phyloP scores from a whole-genome alignment of 257 asterid genomes.

The Fraxinus pennsylvanica region DNA sequence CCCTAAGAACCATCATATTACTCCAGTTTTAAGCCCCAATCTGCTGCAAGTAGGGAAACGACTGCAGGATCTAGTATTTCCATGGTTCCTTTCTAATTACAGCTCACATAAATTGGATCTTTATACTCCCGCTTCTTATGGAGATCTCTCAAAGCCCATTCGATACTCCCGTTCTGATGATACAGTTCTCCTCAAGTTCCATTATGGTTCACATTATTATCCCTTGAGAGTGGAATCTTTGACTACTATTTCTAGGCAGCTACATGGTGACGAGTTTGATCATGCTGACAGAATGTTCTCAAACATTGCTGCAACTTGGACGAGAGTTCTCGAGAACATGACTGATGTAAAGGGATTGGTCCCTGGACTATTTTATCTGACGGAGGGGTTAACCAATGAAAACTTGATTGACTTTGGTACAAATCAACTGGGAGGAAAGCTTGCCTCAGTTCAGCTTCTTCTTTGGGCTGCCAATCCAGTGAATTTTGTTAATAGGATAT shows the following conservation, averaged over 20 bases:
- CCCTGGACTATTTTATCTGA: conserved; percentile 88
- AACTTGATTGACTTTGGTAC: conserved; percentile 85
- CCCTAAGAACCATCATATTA: too few species aligned
- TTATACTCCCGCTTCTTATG: conserved; percentile 75
- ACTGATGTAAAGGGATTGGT: conserved; percentile 98
- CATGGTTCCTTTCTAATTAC: conserved; percentile 96
- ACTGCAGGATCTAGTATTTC: conserved; percentile 95
- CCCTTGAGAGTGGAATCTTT: conserved; percentile 90
- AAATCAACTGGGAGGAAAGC: conserved; percentile 86
- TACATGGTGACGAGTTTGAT: conserved; percentile 75
- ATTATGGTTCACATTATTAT: conserved; percentile 96
- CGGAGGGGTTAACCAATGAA: conserved; percentile 76
- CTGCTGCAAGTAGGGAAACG: too few species aligned
- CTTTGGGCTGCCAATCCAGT: conserved; percentile 88
- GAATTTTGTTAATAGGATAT: conserved; percentile 41
- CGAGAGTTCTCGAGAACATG: conserved; percentile 96
- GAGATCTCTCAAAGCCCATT: conserved; percentile 96
- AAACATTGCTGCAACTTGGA: conserved; percentile 92
- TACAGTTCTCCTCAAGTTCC: conserved; percentile 92
- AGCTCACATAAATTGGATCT: conserved; percentile 73
- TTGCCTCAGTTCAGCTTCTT: conserved; percentile 79
- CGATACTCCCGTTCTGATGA: conserved; percentile 94
- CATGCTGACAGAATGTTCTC: conserved; percentile 98
- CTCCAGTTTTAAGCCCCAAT: too few species aligned
- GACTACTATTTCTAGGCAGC: conserved; percentile 86